These are phyloP conservation scores for Tylopilus sp. DNA, from an alignment of 768 basidiomycete genomes.

Conservation along the genomic window DNA sequence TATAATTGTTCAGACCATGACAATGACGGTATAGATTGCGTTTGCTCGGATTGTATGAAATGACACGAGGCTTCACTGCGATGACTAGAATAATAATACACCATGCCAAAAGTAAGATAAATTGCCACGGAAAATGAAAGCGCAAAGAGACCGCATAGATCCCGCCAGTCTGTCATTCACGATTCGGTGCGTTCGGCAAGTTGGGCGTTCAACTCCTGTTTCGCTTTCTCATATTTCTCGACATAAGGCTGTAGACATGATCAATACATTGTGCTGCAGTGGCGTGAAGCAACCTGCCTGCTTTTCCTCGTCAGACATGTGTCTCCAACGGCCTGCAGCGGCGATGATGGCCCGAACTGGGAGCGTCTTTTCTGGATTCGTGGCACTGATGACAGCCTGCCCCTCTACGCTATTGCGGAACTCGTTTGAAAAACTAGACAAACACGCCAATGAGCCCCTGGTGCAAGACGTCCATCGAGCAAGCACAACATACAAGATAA, in stretches of 20 bases:
- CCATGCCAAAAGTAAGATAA: conserved; percentile 6
- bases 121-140: background rate
- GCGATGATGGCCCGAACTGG: conserved; percentile 4
- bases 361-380: background rate
- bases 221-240: conserved; percentile 15
- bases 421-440: conserved; percentile 19
- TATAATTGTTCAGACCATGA: too few species aligned
- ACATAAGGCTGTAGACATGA: conserved; percentile 16
- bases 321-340: conserved; percentile 29
- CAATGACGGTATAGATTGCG: conserved; percentile 1
- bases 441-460: background rate
- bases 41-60: background rate
- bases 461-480: background rate
- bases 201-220: conserved; percentile 11
- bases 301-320: conserved; percentile 32
- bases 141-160: conserved; percentile 5
- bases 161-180: conserved; percentile 6
- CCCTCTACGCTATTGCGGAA: conserved; percentile 18
- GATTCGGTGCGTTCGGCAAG: background rate
- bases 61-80: background rate
- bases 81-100: conserved; percentile 14
- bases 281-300: conserved; percentile 16
- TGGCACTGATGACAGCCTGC: conserved; percentile 12
- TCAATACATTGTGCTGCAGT: background rate
- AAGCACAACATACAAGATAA: conserved; percentile 25